Base-by-base conservation (phyloP, 768 basidiomycete genomes). In the Hypholoma fasciculare region DNA sequence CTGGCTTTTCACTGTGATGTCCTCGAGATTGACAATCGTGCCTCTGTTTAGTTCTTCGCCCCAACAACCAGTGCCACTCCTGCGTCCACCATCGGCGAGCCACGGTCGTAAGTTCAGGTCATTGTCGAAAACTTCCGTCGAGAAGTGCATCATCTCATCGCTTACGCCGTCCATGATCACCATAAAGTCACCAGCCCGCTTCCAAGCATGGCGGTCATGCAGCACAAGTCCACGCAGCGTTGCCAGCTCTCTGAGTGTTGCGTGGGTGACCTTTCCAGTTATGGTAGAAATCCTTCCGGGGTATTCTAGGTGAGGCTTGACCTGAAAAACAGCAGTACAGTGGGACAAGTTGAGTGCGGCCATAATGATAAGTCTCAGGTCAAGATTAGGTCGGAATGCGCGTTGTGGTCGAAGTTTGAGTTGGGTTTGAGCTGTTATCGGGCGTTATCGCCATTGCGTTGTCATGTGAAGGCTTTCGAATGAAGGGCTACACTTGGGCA, bases 141-240 rank as follows among this genome's bases (percentile, higher is more conserved):
- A 66, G 49, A 75, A 71, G n/a, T 69, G 54, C 30, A 61, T 57
- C n/a, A 75, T 49, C 52, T 76, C 75, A 5, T 69, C 46, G 16
- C 65, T 65, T 16, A 73, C 65, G 19, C 65, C 70, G 56, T 76
- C 71, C 66, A 74, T 65, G 2, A 66, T 19, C 27, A 60, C 58
- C 14, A 67, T 47, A 30, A 70, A 69, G 3, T 58, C 57, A 27
- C 59, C 58, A 8, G 16, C 4, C 11, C 36, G 12, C 42, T 57
- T 52, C 53, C 46, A 64, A 12, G 4, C 19, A 16, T 40, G 4
- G 6, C 63, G 50, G 2, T 16, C 7, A 7, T 11, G 14, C 2
- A 59, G 47, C 4, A 20, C 14, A 13, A 55, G 27, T 4, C 59
- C 40, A 11, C 19, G 7, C 4, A 63, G 9, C 2, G 46, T 52